A percentile compares a stretch with the other conserved stretches of the same genome.
Conservation (phyloP, 495 filamentous ascomycete species). For the Trichodelitschia bisporula region DNA sequence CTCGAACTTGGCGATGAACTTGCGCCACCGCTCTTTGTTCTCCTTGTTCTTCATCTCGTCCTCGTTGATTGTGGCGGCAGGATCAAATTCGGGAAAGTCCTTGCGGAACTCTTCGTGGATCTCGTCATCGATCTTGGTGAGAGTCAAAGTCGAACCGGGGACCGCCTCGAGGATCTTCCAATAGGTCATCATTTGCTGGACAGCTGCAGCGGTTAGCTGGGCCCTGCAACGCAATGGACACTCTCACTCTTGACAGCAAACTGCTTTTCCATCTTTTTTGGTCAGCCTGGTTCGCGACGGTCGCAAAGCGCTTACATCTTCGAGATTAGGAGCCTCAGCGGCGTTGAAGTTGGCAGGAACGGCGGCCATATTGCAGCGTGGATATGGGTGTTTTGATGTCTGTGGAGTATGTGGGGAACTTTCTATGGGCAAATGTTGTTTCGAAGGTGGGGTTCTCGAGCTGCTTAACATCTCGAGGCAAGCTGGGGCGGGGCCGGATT, state of each 20-base stretch:
- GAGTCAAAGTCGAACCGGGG: slow-evolving; percentile 56
- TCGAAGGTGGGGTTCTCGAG: too few relatives aligned
- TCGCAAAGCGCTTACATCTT: slow-evolving; percentile 41
- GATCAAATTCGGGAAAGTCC: slow-evolving; percentile 84
- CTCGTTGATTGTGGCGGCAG: slow-evolving; percentile 55
- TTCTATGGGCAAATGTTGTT: too few relatives aligned
- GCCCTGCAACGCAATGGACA: not conserved
- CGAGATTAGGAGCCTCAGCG: slow-evolving; percentile 49
- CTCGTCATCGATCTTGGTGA: slow-evolving; percentile 86
- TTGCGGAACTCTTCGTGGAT: slow-evolving; percentile 69
- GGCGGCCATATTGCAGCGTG: not conserved
- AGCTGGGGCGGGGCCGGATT: too few relatives aligned
- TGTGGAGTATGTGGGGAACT: too few relatives aligned
- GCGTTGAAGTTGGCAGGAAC: slow-evolving; percentile 24
- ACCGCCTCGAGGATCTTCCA: slow-evolving; percentile 86
- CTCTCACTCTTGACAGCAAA: slow-evolving; percentile 82
- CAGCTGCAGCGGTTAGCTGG: slow-evolving; percentile 27
- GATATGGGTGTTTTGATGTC: too few relatives aligned
- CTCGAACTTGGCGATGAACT: slow-evolving; percentile 84
- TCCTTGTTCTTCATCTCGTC: slow-evolving; percentile 92
- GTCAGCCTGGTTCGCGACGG: not conserved
- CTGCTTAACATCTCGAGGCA: too few relatives aligned
- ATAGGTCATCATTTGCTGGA: slow-evolving; percentile 90
- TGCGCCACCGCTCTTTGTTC: slow-evolving; percentile 89
- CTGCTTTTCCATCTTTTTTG: slow-evolving; percentile 80